Base-by-base conservation (phyloP, 2,329 filamentous ascomycete genomes). In the Metarhizium anisopliae region DNA sequence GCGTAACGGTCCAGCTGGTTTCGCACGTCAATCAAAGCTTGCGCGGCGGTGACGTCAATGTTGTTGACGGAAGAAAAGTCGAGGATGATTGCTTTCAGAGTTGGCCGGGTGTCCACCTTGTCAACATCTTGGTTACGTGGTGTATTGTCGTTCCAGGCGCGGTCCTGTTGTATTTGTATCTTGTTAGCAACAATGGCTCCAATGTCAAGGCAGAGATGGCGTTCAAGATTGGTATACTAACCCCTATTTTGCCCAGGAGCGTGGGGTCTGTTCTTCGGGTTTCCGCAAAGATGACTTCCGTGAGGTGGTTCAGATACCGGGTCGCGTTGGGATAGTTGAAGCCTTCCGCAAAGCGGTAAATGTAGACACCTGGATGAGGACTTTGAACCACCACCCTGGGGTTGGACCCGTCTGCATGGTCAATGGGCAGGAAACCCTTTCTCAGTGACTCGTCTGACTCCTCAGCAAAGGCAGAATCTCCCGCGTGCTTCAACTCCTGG, bases 241-340 rank as follows among this genome's bases (percentile, higher is more conserved):
- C 74, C 42, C 76, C 76, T 25, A 78, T 60, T 62, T 74, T 77
- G n/a, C 75, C 75, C 50, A 74, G 64, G 3, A 71, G 70, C 38
- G 68, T 67, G 0, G 72, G 66, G 45, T 76, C 69, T 0, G 75
- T 79, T 42, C 74, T 69, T 38, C 76, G 69, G 2, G 77, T 80
- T 47, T 74, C 65, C 50, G 69, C 63, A 55, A 76, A 76, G 47
- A 81, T 72, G 50, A 70, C 68, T 20, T 73, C 68, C 4, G 75
- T 74, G 6, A 82, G 67, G 36, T 75, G 70, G 60, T 80, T 78
- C 55, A 81, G 70, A 58, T 81, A 77, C 18, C 71, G 74, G 1
- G 74, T 74, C 11, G 77, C 74, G 58, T 82, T 82, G 59, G 76
- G 74, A 64, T 82, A 82, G 66, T 80, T 82, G 69, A 82, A 79